Evolutionary conservation across 495 filamentous ascomycete species (phyloP).

Genomic region (Aspergillus indologenus): DNA sequence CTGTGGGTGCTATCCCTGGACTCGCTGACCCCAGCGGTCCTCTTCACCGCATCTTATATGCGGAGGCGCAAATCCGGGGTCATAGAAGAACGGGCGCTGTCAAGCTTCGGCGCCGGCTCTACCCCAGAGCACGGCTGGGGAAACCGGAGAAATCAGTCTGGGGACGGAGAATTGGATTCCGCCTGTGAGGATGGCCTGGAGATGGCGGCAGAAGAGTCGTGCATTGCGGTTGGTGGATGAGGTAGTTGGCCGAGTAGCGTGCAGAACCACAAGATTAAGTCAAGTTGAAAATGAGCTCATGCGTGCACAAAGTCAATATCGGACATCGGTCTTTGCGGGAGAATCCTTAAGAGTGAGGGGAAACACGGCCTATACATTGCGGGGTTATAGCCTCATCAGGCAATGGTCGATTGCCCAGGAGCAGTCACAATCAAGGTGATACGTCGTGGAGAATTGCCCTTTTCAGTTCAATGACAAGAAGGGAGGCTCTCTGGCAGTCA

Average conservation of each 20-base stretch:
- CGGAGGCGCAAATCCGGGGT: not conserved
- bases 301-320: not conserved
- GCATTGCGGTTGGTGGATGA: not conserved
- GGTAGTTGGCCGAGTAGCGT: not conserved
- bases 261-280: not conserved
- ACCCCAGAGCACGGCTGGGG: not conserved
- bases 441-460: not conserved
- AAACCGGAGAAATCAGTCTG: slow-evolving; percentile 19
- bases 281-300: not conserved
- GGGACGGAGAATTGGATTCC: slow-evolving; percentile 26
- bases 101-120: slow-evolving; percentile 2
- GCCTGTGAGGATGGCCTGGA: slow-evolving; percentile 15
- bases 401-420: not conserved
- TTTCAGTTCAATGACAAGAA: not conserved
- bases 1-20: not conserved
- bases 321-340: not conserved
- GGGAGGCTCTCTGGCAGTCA: too few relatives aligned
- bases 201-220: not conserved
- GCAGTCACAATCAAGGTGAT: not conserved
- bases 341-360: not conserved
- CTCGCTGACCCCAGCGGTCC: not conserved
- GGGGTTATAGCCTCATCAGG: not conserved
- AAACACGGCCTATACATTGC: not conserved
- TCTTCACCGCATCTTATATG: slow-evolving; percentile 1
- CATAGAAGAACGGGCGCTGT: not conserved